Conservation (phyloP, 1,284 basidiomycete species). For the Sporisorium sorghi region DNA sequence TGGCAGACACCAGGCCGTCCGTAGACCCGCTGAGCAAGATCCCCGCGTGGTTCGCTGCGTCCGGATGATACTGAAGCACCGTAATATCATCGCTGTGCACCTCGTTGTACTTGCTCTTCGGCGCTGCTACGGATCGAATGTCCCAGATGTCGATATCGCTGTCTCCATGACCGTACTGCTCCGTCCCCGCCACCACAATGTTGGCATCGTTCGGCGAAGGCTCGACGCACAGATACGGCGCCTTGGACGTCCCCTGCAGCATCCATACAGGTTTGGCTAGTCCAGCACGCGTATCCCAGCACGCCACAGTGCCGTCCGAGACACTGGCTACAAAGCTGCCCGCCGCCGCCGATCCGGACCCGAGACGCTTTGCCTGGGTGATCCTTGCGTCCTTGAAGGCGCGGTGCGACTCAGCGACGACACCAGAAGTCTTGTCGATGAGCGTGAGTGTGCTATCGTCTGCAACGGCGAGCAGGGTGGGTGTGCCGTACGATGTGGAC, state of each 20-base stretch:
- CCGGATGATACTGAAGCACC: slow-evolving; percentile 57
- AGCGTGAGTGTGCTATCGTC: slow-evolving; percentile 50
- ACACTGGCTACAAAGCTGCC: slow-evolving; percentile 37
- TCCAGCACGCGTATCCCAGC: slow-evolving; percentile 50
- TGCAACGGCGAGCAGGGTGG: slow-evolving; percentile 44
- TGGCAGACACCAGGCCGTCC: slow-evolving; percentile 63
- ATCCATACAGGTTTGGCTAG: slow-evolving; percentile 25
- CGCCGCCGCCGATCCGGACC: slow-evolving; percentile 6
- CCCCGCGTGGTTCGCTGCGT: slow-evolving; percentile 20
- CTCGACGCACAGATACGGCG: slow-evolving; percentile 59
- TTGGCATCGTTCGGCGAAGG: slow-evolving; percentile 35
- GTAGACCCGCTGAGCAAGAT: slow-evolving; percentile 64
- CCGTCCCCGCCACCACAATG: slow-evolving; percentile 60
- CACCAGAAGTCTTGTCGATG: slow-evolving; percentile 50
- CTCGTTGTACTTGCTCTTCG: slow-evolving; percentile 61
- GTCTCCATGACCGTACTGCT: slow-evolving; percentile 59
- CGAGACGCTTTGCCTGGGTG: slow-evolving; percentile 37
- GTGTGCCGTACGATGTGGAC: slow-evolving; percentile 33
- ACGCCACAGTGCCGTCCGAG: slow-evolving; percentile 39
- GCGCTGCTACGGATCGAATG: slow-evolving; percentile 37
- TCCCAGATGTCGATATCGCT: slow-evolving; percentile 65
- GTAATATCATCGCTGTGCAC: slow-evolving; percentile 68
- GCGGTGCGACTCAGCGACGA: slow-evolving; percentile 34
- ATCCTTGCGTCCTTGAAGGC: slow-evolving; percentile 40
- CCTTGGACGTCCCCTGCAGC: slow-evolving; percentile 35